phyloP scores from a whole-genome alignment of 805 yeast species.

The Cyberlindnera veronae region DNA sequence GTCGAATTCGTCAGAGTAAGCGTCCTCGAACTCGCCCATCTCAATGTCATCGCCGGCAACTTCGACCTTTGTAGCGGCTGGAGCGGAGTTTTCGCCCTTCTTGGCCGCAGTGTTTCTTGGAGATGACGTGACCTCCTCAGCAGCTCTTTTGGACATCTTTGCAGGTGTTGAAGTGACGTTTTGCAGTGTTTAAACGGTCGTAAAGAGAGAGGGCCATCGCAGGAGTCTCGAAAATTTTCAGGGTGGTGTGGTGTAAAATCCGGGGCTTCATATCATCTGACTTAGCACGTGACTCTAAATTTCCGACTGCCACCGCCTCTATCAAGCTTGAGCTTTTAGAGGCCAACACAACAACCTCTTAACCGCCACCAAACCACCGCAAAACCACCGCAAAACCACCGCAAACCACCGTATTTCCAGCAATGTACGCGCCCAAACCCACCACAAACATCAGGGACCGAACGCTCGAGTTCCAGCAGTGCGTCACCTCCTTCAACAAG shows the following conservation, averaged over 20 bases:
- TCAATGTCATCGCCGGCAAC: slow-evolving; percentile 42
- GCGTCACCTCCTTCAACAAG: slow-evolving; percentile 73
- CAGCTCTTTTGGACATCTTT: slow-evolving; percentile 28
- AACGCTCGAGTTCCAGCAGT: slow-evolving; percentile 88
- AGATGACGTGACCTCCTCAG: slow-evolving; percentile 17
- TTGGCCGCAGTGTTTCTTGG: slow-evolving; percentile 27
- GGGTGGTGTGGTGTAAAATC: too few relatives aligned
- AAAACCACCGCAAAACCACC: too few relatives aligned
- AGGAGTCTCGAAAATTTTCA: too few relatives aligned
- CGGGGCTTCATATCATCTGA: too few relatives aligned
- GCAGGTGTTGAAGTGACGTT: not conserved
- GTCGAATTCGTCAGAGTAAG: slow-evolving; percentile 88
- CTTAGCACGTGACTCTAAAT: too few relatives aligned
- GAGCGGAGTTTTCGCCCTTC: slow-evolving; percentile 14
- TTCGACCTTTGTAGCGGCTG: slow-evolving; percentile 28
- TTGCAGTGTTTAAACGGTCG: too few relatives aligned
- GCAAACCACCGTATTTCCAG: too few relatives aligned
- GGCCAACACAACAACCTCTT: too few relatives aligned
- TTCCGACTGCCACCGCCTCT: too few relatives aligned
- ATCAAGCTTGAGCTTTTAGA: too few relatives aligned
- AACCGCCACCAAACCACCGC: too few relatives aligned
- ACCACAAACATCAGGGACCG: slow-evolving; percentile 58
- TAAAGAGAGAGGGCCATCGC: too few relatives aligned
- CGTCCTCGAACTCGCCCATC: slow-evolving; percentile 85
- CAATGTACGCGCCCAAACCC: slow-evolving; percentile 16